Percentiles rank a stretch among this genome's conserved stretches.
Conservation (phyloP, 148 eudicot genomes). For the Talinum fruticosum region DNA sequence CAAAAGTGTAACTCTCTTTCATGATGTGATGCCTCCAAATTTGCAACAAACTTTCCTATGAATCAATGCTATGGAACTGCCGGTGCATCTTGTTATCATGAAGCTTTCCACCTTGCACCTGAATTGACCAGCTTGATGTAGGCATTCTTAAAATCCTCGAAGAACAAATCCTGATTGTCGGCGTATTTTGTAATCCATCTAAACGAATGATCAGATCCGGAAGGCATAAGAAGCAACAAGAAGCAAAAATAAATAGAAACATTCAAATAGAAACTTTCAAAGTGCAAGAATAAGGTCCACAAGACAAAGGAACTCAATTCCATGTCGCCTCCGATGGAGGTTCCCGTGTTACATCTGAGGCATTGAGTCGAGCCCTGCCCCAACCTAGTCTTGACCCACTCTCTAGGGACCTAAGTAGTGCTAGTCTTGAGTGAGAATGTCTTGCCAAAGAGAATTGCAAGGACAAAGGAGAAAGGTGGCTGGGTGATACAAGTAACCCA, state of each 20-base stretch:
- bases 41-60: background rate
- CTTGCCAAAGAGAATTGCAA: background rate
- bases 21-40: conserved; percentile 23
- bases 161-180: conserved; percentile 57
- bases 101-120: conserved; percentile 75
- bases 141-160: conserved; percentile 79
- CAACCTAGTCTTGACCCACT: background rate
- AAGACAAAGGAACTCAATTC: background rate
- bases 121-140: conserved; percentile 80
- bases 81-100: conserved; percentile 16
- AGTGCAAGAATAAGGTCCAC: background rate
- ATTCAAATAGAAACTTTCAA: no score
- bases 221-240: background rate
- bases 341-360: background rate
- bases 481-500: background rate
- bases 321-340: no score
- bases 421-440: background rate
- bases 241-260: background rate
- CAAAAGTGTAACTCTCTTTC: conserved; percentile 17
- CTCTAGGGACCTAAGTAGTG: background rate
- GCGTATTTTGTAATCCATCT: conserved; percentile 92
- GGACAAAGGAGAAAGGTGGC: background rate
- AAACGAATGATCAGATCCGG: conserved; percentile 11
- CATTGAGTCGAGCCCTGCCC: background rate
- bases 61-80: conserved; percentile 12